phyloP scores from a whole-genome alignment of 2,329 filamentous ascomycete genomes.

The Thelonectria discophora region DNA sequence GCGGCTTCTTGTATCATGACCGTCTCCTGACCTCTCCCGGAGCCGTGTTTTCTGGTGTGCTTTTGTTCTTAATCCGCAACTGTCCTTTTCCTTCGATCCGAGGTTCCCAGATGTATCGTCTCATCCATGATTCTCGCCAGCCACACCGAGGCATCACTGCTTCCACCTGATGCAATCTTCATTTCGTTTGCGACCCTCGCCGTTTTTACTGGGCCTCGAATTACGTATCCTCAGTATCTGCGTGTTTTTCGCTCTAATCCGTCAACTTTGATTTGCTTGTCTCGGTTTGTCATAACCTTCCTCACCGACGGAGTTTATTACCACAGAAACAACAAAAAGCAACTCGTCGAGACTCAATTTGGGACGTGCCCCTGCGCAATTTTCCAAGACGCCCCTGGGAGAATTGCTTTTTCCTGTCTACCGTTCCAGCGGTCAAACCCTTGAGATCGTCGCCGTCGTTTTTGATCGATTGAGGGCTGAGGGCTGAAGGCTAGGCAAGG shows the following conservation, averaged over 20 bases:
- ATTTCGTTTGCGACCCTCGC: conserved; percentile 11
- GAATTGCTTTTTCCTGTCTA: conserved; percentile 25
- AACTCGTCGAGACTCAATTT: not conserved
- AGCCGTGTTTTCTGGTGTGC: conserved; percentile 21
- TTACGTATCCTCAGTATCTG: conserved; percentile 14
- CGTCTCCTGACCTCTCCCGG: conserved; percentile 27
- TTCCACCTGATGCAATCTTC: too few species aligned
- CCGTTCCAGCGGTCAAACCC: conserved; percentile 19
- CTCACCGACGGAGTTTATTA: conserved; percentile 10
- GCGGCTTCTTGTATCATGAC: conserved; percentile 25
- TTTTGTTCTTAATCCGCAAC: conserved; percentile 7
- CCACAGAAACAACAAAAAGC: conserved; percentile 13
- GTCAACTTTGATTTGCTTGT: not conserved
- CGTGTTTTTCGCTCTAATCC: conserved; percentile 1
- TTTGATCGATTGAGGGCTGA: conserved; percentile 12
- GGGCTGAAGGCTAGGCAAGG: not conserved
- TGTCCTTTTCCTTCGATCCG: conserved; percentile 21
- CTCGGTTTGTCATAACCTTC: not conserved
- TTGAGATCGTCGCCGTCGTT: conserved; percentile 21
- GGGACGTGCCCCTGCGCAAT: too few species aligned
- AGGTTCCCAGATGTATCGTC: conserved; percentile 22
- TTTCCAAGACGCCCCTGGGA: conserved; percentile 5
- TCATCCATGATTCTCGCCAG: too few species aligned
- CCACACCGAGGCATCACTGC: too few species aligned
- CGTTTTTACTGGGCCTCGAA: conserved; percentile 1